Evolutionary conservation across 495 filamentous ascomycete genomes (phyloP).

Genomic region (Neurospora sp.): DNA sequence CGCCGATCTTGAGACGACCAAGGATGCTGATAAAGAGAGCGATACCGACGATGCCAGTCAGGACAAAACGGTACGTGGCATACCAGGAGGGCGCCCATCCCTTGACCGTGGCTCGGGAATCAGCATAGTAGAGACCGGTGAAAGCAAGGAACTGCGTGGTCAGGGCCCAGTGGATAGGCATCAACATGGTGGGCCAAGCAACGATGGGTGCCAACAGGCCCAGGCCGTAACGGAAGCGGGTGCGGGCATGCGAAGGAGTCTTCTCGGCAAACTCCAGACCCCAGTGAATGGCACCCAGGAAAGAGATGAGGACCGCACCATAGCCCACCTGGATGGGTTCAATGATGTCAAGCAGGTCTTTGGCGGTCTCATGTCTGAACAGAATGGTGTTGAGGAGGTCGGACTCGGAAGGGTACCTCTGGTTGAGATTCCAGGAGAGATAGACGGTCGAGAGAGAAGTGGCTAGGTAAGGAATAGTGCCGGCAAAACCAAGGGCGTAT

Average conservation of each 20-base stretch:
- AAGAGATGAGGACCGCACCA: slow-evolving; percentile 89
- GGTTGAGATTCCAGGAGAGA: slow-evolving; percentile 72
- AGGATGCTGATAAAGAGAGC: slow-evolving; percentile 81
- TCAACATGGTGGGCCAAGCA: slow-evolving; percentile 86
- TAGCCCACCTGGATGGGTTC: slow-evolving; percentile 92
- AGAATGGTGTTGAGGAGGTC: slow-evolving; percentile 40
- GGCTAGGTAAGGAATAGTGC: slow-evolving; percentile 80
- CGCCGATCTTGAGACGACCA: slow-evolving; percentile 74
- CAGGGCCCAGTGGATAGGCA: slow-evolving; percentile 81
- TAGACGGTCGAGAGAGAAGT: slow-evolving; percentile 84
- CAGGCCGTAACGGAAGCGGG: slow-evolving; percentile 59
- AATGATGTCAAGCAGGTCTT: slow-evolving; percentile 62
- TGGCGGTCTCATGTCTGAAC: slow-evolving; percentile 60
- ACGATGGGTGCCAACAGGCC: slow-evolving; percentile 74
- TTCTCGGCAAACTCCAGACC: slow-evolving; percentile 57
- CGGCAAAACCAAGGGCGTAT: slow-evolving; percentile 73
- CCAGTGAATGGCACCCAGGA: slow-evolving; percentile 96
- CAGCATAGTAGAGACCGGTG: slow-evolving; percentile 79
- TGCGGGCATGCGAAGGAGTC: slow-evolving; percentile 20
- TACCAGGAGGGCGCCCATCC: slow-evolving; percentile 95
- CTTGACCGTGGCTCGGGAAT: slow-evolving; percentile 59
- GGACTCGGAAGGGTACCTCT: slow-evolving; percentile 50
- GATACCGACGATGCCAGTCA: slow-evolving; percentile 86
- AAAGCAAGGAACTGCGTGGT: slow-evolving; percentile 87
- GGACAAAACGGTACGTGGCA: slow-evolving; percentile 83